phyloP scores from a whole-genome alignment of 352 stramenopile genomes.

The Phytophthora melonis region DNA sequence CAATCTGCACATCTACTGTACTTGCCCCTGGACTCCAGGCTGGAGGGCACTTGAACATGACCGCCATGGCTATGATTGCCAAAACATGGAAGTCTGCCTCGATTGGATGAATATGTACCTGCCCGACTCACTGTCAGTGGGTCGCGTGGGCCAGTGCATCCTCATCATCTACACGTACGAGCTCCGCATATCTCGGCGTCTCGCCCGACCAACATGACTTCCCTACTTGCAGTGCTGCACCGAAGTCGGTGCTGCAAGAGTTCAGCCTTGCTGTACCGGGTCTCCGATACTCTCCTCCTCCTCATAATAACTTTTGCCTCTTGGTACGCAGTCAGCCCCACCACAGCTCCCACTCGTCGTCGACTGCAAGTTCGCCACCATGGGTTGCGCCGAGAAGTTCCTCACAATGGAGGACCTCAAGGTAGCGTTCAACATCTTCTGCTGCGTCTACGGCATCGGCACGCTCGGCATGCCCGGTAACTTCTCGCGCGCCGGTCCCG shows the following conservation, averaged over 20 bases:
- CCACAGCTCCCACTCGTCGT: neutral
- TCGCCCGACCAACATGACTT: neutral
- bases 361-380: slow-evolving; percentile 1
- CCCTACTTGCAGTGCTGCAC: neutral
- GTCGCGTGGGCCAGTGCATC: slow-evolving; percentile 16
- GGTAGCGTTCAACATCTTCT: slow-evolving; percentile 36
- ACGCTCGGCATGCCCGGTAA: slow-evolving; percentile 36
- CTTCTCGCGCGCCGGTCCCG: slow-evolving; percentile 27
- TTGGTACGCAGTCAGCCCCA: slow-evolving; percentile 6
- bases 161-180: slow-evolving; percentile 12
- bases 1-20: slow-evolving; percentile 10
- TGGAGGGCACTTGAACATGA: slow-evolving; percentile 37
- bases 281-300: neutral
- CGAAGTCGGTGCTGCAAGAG: neutral
- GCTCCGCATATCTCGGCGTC: slow-evolving; percentile 27
- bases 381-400: slow-evolving; percentile 24
- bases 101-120: slow-evolving; percentile 17
- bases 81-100: slow-evolving; percentile 12
- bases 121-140: slow-evolving; percentile 20
- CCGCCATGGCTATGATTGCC: neutral
- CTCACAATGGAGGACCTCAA: slow-evolving; percentile 29
- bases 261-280: neutral
- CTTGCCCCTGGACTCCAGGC: too few species aligned
- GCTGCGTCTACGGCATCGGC: slow-evolving; percentile 36
- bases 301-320: slow-evolving; percentile 22